Evolutionary conservation across 192 early-diverging fungal genomes (phyloP), one percentile per base, ranked within the genome.

Genomic region (Coemansia sp.): DNA sequence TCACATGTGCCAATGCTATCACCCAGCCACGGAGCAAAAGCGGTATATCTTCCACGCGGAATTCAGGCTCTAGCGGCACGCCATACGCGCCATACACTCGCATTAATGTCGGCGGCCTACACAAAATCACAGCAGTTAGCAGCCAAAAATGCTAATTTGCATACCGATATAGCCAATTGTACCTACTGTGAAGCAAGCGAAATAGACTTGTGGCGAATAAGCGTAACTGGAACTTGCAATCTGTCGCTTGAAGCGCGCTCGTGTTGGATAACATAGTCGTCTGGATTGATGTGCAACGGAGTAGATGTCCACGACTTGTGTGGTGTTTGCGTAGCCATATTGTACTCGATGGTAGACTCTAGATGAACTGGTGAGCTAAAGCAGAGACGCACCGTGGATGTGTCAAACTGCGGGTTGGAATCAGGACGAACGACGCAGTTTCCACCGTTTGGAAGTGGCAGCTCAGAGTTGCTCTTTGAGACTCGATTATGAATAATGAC

Each of bases 51-150:
- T 91, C 86, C 16, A 91, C 67, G 22, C 88, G 82, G 51, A 94
- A 93, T 61, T 91, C 90, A 9, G 88, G 85, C 52, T 91, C 90
- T 4, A 88, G 83, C 1, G 88, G 83, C 1, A 84, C 80, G 13
- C 93, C 93, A 66, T 94, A 94, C 20, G 93, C 90, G 16, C 91
- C 93, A 57, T 94, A 94, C 0, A 87, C 85, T 12, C 90, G 86
- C 61, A 93, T 71, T 47, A 94, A 61, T 11, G 70, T 62, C 0
- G 86, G 85, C 7, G 67, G 82, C 19, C 64, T 66, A 67, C 55
- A 66, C 13, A 22, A 5, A 49, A 19, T 16, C 38, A 39, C 22
- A 19, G 22, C 23, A 24, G 13, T 7, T 58, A 22, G 2, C 18
- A 58, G n/a, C 6, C 47, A 49, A 19, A 32, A 32, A 32, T 32